Base-by-base conservation (phyloP, 2,329 filamentous ascomycete species). In the Cladorrhinum sp. region DNA sequence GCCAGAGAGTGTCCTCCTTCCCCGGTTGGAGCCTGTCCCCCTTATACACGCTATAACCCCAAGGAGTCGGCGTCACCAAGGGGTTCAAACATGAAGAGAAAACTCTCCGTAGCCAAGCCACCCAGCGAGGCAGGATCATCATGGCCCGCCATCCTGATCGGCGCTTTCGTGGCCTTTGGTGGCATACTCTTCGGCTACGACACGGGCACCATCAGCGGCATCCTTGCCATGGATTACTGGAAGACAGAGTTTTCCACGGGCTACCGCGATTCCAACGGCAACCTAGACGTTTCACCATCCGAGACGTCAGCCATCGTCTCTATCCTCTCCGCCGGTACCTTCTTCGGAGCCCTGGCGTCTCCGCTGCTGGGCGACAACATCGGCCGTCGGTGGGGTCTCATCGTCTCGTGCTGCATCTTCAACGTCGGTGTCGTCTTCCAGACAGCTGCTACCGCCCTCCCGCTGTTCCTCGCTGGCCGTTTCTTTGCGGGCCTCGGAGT, bases 311-410 rank as follows among this genome's bases (percentile, higher is more conserved):
- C 86, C 48, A 86, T 90, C 61, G 88, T 90, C 36, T 91, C 89
- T 7, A 91, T 92, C 66, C 81, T 92, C n/a, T 91, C 88, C 0
- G 87, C 86, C 30, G 89, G 89, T 61, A 92, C 89, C 30, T 92
- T 92, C 75, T 87, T 92, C 65, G 90, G 90, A 46, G 84, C 89
- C 14, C 80, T 92, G 20, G 74, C 72, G 9, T 85, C 84, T 0
- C 83, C 85, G 12, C 79, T 86, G 57, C 68, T 91, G 42, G 86
- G 84, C 23, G 89, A 92, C 68, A 75, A 73, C 59, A 80, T 91
- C 46, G 89, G 89, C 63, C 86, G 89, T 68, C 85, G 87, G 20
- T 72, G 79, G 33, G 86, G 81, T 46, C 80, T 92, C 62, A 85
- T 91, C 61, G 69, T 79, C 23, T 83, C 87, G 1, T 84, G 81